Evolutionary conservation across 176 grass and related monocot genomes (phyloP).

Genomic region (Poa annua): DNA sequence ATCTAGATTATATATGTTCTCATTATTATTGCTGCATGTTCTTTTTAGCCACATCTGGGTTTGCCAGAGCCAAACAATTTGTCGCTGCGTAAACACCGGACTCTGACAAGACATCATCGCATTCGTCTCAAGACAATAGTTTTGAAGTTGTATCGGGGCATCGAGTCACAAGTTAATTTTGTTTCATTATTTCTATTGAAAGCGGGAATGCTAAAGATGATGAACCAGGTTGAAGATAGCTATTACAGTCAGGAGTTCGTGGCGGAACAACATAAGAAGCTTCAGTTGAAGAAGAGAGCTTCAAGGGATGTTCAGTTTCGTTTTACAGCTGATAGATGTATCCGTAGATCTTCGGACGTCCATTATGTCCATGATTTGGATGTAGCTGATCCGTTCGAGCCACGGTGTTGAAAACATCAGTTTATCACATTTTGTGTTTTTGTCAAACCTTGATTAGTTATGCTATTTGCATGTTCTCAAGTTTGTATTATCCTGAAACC

Average conservation of each 20-base stretch:
- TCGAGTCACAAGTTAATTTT: neutral
- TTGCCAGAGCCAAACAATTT: neutral
- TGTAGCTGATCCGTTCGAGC: neutral
- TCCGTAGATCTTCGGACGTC: neutral
- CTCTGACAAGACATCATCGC: neutral
- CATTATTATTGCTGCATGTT: neutral
- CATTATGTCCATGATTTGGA: neutral
- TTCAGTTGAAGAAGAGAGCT: conserved; percentile 1
- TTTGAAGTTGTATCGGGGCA: neutral
- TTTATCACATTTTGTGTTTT: neutral
- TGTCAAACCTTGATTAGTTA: neutral
- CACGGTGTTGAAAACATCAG: neutral
- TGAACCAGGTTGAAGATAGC: neutral
- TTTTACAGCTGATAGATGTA: neutral
- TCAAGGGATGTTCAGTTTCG: neutral
- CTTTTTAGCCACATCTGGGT: neutral
- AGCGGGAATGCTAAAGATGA: neutral
- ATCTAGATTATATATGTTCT: neutral
- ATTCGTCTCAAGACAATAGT: conserved; percentile 15
- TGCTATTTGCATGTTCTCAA: neutral
- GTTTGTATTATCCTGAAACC: neutral
- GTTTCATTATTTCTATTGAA: neutral
- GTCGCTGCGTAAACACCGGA: neutral
- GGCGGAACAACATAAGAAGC: neutral
- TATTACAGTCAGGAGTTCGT: neutral